Evolutionary conservation across 768 basidiomycete species (phyloP).

Genomic region (Rhizopogon roseolus): DNA sequence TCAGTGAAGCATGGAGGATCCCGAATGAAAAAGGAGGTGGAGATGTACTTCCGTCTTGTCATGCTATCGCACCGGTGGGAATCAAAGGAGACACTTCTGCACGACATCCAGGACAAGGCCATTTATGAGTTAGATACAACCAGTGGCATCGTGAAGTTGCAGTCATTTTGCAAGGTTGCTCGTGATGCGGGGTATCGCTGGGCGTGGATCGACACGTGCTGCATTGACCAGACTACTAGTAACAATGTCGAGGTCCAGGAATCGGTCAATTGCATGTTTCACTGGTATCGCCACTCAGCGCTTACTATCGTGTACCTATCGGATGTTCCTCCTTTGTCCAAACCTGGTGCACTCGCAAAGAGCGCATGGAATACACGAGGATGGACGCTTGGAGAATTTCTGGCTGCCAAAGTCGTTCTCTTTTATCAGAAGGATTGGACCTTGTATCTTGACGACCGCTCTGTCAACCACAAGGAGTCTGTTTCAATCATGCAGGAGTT

Average conservation of each 20-base stretch:
- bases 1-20: background rate
- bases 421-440: slow-evolving; percentile 1
- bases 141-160: background rate
- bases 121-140: background rate
- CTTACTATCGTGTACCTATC: slow-evolving; percentile 1
- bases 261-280: slow-evolving; percentile 1
- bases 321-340: background rate
- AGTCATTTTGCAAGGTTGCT: background rate
- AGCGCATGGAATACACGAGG: background rate
- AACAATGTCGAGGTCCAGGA: slow-evolving; percentile 6
- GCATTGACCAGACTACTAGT: slow-evolving; percentile 8
- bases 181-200: background rate
- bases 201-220: slow-evolving; percentile 10
- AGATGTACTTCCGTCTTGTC: background rate
- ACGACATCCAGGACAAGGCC: background rate
- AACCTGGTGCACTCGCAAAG: background rate
- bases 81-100: background rate
- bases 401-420: background rate
- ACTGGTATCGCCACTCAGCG: background rate
- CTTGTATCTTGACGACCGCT: background rate
- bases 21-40: background rate
- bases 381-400: slow-evolving; percentile 1
- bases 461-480: background rate
- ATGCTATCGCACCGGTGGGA: slow-evolving; percentile 4
- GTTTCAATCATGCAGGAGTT: background rate